Base-by-base conservation (phyloP, 768 basidiomycete species). In the Pleurotus tuoliensis region DNA sequence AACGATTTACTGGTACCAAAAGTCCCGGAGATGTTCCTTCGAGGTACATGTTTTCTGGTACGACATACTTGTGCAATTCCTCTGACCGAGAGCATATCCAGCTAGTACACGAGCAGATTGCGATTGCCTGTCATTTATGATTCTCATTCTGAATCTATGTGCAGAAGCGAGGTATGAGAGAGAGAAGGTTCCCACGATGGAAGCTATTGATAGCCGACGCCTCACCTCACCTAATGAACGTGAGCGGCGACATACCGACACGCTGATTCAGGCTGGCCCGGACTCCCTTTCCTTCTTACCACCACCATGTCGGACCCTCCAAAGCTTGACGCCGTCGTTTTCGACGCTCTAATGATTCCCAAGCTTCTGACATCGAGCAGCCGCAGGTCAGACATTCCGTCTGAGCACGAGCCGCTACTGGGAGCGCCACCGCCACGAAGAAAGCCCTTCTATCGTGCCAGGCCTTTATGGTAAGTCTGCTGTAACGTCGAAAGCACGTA, bases 381-480 rank as follows among this genome's bases (percentile, higher is more conserved):
- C 52, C 47, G 37, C 24, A 15, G 38, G 30, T 52, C 38, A 39
- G 8, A 18, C 49, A 25, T 37, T 4, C 18, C 30, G 9, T 34
- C 44, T 13, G 62, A 64, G 46, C 46, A 38, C 12, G 48, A 57
- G 25, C 62, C 63, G 12, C 52, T 64, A 25, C 52, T 64, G 22
- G 46, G 56, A 59, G 53, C 61, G 66, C 44, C 61, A 59, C 59
- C 46, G 13, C n/a, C 45, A 5, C 57, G 53, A 30, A 76, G 71
- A 68, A 82, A 81, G 63, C 77, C 78, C 0, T 81, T 81, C 58
- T 78, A 81, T 67, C 74, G 81, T 40, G 71, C 81, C 7, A 65
- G 81, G 56, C 81, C 80, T 13, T 61, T 82, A 62, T 82, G 81
- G 80, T 79, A 59, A 61, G 72, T 66, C 12, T 57, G 25, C 49